Percentiles rank a stretch among this genome's conserved stretches.
These are phyloP conservation scores for Lenwebbia sp. DNA, from an alignment of 345 rosid species.

Conservation along the genomic window DNA sequence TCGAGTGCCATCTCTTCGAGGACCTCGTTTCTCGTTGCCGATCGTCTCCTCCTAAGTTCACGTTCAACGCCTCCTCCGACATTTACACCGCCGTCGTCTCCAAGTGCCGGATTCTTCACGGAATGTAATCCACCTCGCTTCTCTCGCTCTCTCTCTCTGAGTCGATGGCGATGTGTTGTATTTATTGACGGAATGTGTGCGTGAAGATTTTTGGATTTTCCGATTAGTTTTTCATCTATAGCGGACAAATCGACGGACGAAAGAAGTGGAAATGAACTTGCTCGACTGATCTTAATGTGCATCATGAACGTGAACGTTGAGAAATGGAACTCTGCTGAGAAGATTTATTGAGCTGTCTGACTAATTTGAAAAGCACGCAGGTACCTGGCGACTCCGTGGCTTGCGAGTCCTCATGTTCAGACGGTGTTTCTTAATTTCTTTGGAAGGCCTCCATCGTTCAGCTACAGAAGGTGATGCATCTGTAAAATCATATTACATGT, in stretches of 20 bases:
- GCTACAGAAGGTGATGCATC: slow-evolving; percentile 46
- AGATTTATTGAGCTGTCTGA: neutral
- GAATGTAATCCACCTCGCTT: slow-evolving; percentile 28
- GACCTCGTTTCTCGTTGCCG: slow-evolving; percentile 36
- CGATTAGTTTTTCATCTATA: neutral
- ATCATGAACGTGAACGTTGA: neutral
- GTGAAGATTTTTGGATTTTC: neutral
- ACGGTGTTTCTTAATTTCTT: slow-evolving; percentile 50
- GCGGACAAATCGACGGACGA: neutral
- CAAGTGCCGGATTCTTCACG: slow-evolving; percentile 52
- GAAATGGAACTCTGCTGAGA: neutral
- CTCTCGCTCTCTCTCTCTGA: neutral
- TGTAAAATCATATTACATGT: neutral
- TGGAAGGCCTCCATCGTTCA: slow-evolving; percentile 70
- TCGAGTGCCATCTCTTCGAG: slow-evolving; percentile 60
- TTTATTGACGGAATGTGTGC: neutral
- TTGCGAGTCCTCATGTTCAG: slow-evolving; percentile 86
- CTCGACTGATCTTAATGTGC: neutral
- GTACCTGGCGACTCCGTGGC: slow-evolving; percentile 72
- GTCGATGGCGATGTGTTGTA: neutral
- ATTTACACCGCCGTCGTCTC: slow-evolving; percentile 56
- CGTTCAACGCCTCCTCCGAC: slow-evolving; percentile 31
- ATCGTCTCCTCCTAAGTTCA: slow-evolving; percentile 29
- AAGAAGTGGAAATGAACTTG: too few species aligned
- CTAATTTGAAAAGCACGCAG: slow-evolving; percentile 13